A percentile compares a stretch with the other conserved stretches of the same genome.
These are phyloP conservation scores for Anacardium occidentale DNA, from an alignment of 345 rosid species.

Conservation along the genomic window DNA sequence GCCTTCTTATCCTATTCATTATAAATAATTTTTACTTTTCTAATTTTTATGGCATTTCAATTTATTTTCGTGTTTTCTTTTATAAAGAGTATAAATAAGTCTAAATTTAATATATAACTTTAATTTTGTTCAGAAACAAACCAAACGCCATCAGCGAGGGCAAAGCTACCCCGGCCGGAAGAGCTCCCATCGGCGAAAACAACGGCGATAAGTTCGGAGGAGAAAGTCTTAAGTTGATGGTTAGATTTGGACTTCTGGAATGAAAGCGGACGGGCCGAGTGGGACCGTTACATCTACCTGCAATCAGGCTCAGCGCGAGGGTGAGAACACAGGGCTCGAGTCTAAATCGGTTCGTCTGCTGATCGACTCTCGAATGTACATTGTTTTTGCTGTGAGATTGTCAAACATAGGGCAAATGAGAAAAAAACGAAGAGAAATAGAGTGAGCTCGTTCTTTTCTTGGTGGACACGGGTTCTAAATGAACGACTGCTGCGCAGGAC, in stretches of 20 bases:
- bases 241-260: constrained; percentile 59
- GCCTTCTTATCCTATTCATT: no score
- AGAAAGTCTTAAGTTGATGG: constrained; percentile 54
- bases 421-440: not conserved
- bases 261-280: constrained; percentile 73
- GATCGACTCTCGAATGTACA: constrained; percentile 64
- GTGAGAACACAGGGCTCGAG: constrained; percentile 70
- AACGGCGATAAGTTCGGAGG: constrained; percentile 56
- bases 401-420: no score
- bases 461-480: not conserved
- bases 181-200: constrained; percentile 69
- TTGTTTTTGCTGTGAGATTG: constrained; percentile 9
- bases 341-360: constrained; percentile 51
- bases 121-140: no score
- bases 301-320: constrained; percentile 68
- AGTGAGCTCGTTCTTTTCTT: no score
- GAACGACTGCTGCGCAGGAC: not conserved
- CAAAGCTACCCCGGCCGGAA: constrained; percentile 61
- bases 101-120: no score
- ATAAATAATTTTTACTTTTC: no score
- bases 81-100: no score
- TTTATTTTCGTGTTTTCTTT: no score
- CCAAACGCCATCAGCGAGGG: constrained; percentile 68
- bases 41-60: no score
- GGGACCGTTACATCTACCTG: constrained; percentile 60